Evolutionary conservation across 805 yeast species (phyloP), one percentile per base, ranked within the genome.

Genomic region (Candida insectalens): DNA sequence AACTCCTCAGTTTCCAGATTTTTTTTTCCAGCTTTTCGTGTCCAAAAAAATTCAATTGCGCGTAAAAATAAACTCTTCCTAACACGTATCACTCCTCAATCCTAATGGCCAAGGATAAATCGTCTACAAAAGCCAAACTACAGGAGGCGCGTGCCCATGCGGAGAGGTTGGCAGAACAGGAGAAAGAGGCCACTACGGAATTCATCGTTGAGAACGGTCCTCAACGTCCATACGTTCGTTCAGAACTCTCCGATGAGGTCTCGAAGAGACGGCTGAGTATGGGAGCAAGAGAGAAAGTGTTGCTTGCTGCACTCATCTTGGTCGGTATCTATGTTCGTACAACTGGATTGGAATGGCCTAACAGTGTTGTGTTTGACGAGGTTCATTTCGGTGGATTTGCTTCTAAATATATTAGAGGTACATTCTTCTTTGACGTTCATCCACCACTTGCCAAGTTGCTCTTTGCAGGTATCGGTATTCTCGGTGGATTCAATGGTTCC

Each of bases 321-420:
- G 45, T 77, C 25, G 70, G 95, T 0, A 40, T 65, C 9, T 47
- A 57, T 30, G 69, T 84, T 32, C 74, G 99, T 45, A 63, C 81
- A 34, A 62, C 65, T 43, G 62, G 69, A 35, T 62, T 92, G 38
- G 62, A 69, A 19, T 51, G 60, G 41, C 99, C 99, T 26, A 59
- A 75, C 47, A 74, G 88, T 19, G 97, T 92, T 30, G 97, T 92
- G 19, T 92, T 92, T 48, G 98, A 92, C 60, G 98, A 89, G 60
- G 97, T 89, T 34, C 98, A 92, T 58, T 92, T 92, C 49, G 98
- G 98, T 36, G 94, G 94, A n/a, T 92, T 89, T 60, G 95, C 98
- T 14, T 69, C 80, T 40, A 83, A 89, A 60, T 92, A 88, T 63
- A 77, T 82, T 37, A 59, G 65, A 39, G 83, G 87, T 27, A 60